Evolutionary conservation across 257 asterid genomes (phyloP).

Genomic region (Solanum okadae): DNA sequence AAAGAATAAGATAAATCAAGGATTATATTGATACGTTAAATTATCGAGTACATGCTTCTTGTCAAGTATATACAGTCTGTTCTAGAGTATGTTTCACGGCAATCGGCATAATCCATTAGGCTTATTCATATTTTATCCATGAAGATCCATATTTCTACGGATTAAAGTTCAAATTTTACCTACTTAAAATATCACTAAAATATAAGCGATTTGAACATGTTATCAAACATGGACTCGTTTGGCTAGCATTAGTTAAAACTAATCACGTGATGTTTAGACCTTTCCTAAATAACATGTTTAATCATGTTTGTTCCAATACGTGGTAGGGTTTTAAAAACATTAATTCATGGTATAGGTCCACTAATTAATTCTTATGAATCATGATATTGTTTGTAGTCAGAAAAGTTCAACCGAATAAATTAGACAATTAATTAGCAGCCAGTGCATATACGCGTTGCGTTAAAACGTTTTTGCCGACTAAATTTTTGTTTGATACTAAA

Average conservation of each 20-base stretch:
- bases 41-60: too few species aligned
- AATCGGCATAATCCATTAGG: too few species aligned
- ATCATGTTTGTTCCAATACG: neutral
- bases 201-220: neutral
- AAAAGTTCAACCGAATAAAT: neutral
- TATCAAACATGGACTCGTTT: neutral
- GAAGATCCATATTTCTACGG: neutral
- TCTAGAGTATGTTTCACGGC: too few species aligned
- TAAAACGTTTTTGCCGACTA: neutral
- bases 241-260: too few species aligned
- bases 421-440: neutral
- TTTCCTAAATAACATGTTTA: neutral
- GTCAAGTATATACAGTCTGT: too few species aligned
- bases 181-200: too few species aligned
- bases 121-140: too few species aligned
- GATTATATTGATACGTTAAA: too few species aligned
- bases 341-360: neutral
- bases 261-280: too few species aligned
- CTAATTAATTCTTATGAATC: neutral
- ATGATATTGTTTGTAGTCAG: neutral
- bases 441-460: neutral
- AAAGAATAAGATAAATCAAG: too few species aligned
- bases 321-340: neutral
- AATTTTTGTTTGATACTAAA: neutral
- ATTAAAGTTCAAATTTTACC: neutral